These are phyloP conservation scores for Leccinum olivaceopallidum DNA, from an alignment of 768 basidiomycete species.

Conservation along the genomic window DNA sequence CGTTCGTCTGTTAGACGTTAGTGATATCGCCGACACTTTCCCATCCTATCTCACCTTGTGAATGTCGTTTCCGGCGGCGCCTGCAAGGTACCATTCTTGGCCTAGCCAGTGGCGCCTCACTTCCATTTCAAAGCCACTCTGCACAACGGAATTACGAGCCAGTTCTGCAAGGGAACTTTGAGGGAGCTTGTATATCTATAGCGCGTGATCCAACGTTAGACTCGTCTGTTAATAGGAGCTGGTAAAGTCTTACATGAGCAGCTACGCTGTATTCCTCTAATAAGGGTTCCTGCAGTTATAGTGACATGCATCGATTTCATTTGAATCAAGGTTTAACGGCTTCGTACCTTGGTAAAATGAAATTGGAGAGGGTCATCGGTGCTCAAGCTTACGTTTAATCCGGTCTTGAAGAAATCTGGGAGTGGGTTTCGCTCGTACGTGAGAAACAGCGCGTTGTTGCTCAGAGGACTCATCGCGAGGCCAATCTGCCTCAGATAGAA, in stretches of 20 bases:
- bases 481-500: constrained; percentile 99
- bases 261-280: constrained; percentile 98
- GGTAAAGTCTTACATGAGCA: constrained; percentile 68
- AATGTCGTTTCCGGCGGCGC: constrained; percentile 93
- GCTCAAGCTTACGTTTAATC: constrained; percentile 93
- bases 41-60: constrained; percentile 65
- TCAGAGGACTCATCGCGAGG: constrained; percentile 96
- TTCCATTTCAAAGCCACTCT: constrained; percentile 99
- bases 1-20: constrained; percentile 73
- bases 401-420: constrained; percentile 95
- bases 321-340: not conserved
- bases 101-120: constrained; percentile 96
- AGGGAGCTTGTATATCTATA: constrained; percentile 92
- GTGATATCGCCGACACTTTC: constrained; percentile 1
- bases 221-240: not conserved
- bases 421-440: constrained; percentile 97
- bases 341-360: constrained; percentile 89
- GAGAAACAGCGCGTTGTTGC: constrained; percentile 96
- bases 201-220: constrained; percentile 1
- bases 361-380: constrained; percentile 97
- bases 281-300: constrained; percentile 70
- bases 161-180: constrained; percentile 94
- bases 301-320: not conserved
- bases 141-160: constrained; percentile 95
- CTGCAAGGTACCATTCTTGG: constrained; percentile 89